Conservation (phyloP, 2,329 filamentous ascomycete species). For the Neodidymelliopsis sp. region DNA sequence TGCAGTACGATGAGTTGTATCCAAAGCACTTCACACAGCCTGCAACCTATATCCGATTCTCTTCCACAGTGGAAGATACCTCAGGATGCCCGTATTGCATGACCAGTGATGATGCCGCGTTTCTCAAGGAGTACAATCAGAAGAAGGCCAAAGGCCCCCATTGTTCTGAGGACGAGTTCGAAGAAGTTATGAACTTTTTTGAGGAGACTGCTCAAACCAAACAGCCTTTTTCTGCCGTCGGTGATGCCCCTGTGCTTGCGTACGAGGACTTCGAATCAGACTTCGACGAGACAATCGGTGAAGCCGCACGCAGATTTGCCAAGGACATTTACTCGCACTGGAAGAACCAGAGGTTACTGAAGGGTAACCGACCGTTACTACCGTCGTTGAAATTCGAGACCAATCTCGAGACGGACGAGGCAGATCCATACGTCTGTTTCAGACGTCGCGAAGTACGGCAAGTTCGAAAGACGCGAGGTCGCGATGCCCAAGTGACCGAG, state of each 20-base stretch:
- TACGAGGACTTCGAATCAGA: constrained; percentile 67
- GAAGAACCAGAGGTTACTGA: constrained; percentile 73
- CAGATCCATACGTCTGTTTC: constrained; percentile 98
- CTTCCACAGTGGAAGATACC: constrained; percentile 96
- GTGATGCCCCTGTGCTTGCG: constrained; percentile 80
- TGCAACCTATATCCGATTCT: constrained; percentile 94
- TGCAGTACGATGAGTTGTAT: constrained; percentile 92
- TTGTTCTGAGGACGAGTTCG: constrained; percentile 90
- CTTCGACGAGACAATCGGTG: constrained; percentile 65
- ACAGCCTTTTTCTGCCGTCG: constrained; percentile 87
- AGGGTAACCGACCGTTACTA: constrained; percentile 76
- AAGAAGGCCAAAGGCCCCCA: constrained; percentile 69
- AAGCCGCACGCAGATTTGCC: constrained; percentile 65
- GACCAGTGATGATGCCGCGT: constrained; percentile 87
- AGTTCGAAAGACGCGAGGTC: constrained; percentile 90
- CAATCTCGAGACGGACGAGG: constrained; percentile 91
- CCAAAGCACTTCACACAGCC: constrained; percentile 81
- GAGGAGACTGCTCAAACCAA: constrained; percentile 85
- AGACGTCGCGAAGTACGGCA: constrained; percentile 91
- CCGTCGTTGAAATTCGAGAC: constrained; percentile 90
- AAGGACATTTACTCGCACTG: constrained; percentile 90
- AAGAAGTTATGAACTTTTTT: constrained; percentile 93
- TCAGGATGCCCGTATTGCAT: constrained; percentile 92
- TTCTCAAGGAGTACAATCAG: constrained; percentile 82
- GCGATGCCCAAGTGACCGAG: constrained; percentile 92